Evolutionary conservation across 805 yeast genomes (phyloP), one percentile per base, ranked within the genome.

Genomic region (Nadsonia fulvescens): DNA sequence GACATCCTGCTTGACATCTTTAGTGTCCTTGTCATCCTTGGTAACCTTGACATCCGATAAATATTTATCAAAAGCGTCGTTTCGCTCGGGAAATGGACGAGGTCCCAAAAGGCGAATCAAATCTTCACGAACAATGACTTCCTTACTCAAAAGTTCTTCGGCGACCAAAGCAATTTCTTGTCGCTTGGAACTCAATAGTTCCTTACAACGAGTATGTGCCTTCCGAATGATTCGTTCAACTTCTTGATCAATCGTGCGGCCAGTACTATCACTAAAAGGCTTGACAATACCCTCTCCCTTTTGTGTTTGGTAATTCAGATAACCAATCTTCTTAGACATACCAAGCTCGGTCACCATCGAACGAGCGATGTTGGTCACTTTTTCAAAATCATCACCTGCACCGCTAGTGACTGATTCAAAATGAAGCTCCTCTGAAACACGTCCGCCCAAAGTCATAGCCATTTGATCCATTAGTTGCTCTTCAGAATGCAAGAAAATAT

Each of bases 391-490:
- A 44, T 89, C 94, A 12, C 82, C 70, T 0, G 94, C 98, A 32
- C 99, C 98, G 30, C 91, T 71, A 5, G 96, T 83, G 6, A 89
- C 92, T n/a, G 83, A 69, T 11, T 68, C 63, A 45, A 89, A 89
- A 47, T 86, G 82, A 25, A 89, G 53, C 52, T 91, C 98, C 52
- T 89, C 99, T 19, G 91, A 70, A 11, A 89, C 95, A 40, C 99
- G 66, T 11, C 99, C 99, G 20, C 96, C 99, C 24, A 89, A 60
- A 0, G 95, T 76, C 96, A 89, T 91, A 14, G 82, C 70, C 92
- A 89, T 83, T 37, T 92, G 66, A 49, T 89, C 93, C 37, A 60
- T 61, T 35, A 83, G 65, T 50, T 89, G 94, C 35, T 69, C 63
- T 31, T 72, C 71, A 15, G 74, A 66, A 38, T 78, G 57, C 42